phyloP scores from a whole-genome alignment of 2,329 filamentous ascomycete genomes.

The Cladophialophora bantiana region DNA sequence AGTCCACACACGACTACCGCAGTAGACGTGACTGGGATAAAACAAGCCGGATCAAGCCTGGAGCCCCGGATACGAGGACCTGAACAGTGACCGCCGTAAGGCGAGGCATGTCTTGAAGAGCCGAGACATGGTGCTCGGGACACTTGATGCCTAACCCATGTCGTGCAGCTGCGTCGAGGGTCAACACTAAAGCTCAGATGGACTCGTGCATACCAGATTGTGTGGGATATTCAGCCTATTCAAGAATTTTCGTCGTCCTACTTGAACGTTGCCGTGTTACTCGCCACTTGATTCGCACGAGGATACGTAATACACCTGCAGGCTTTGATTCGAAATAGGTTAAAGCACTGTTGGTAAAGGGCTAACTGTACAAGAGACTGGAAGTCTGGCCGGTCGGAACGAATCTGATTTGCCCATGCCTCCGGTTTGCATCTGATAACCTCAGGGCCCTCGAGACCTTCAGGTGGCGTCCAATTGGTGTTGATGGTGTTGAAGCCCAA shows the following conservation, averaged over 20 bases:
- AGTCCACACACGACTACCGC: background rate
- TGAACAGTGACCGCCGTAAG: background rate
- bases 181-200: background rate
- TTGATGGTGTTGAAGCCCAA: slow-evolving; percentile 3
- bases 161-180: background rate
- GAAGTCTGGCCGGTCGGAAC: background rate
- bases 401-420: background rate
- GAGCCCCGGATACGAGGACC: background rate
- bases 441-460: background rate
- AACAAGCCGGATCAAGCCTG: background rate
- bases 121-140: background rate
- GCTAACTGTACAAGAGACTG: background rate
- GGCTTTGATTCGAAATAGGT: background rate
- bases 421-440: background rate
- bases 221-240: background rate
- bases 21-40: background rate
- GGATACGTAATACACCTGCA: background rate
- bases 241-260: background rate
- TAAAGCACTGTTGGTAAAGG: background rate
- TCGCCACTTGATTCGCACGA: background rate
- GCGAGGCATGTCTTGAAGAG: background rate
- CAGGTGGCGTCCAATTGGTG: slow-evolving; percentile 6
- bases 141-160: background rate
- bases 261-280: background rate
- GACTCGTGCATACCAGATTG: background rate